Conservation (phyloP, 768 basidiomycete genomes). For the Asterophora lycoperdoides region DNA sequence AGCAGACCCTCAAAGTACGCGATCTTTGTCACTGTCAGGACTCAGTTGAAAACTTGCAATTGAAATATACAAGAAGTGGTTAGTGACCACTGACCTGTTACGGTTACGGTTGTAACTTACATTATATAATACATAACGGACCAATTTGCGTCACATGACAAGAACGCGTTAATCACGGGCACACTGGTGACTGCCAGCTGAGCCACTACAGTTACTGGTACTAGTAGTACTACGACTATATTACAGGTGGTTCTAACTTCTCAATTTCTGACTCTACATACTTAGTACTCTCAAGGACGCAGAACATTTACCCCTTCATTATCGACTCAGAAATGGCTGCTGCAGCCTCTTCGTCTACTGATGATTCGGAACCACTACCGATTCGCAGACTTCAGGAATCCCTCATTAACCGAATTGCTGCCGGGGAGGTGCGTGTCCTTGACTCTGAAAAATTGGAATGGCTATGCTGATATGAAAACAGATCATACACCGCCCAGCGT, state of each 20-base stretch:
- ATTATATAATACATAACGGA: neutral
- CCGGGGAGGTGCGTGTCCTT: constrained; percentile 50
- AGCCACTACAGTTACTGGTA: too few relatives aligned
- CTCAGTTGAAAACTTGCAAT: too few relatives aligned
- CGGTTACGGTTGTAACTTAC: too few relatives aligned
- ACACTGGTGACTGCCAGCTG: too few relatives aligned
- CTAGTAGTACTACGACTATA: too few relatives aligned
- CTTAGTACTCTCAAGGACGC: too few relatives aligned
- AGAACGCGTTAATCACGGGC: constrained; percentile 12
- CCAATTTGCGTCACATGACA: constrained; percentile 5
- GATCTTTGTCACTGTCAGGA: constrained; percentile 9
- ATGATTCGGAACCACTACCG: constrained; percentile 44
- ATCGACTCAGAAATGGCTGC: neutral
- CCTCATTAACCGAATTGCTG: constrained; percentile 88
- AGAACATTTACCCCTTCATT: too few relatives aligned
- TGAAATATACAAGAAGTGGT: too few relatives aligned
- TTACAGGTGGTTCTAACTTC: too few relatives aligned
- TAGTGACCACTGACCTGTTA: too few relatives aligned
- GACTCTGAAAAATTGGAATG: neutral
- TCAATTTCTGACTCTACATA: neutral
- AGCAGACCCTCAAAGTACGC: neutral
- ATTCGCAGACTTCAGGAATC: constrained; percentile 78
- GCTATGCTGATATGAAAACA: constrained; percentile 12
- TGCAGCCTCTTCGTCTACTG: neutral
- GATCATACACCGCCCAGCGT: constrained; percentile 66